Evolutionary conservation across 495 filamentous ascomycete species (phyloP), one percentile per base, ranked within the genome.

Genomic region (Choiromyces venosus): DNA sequence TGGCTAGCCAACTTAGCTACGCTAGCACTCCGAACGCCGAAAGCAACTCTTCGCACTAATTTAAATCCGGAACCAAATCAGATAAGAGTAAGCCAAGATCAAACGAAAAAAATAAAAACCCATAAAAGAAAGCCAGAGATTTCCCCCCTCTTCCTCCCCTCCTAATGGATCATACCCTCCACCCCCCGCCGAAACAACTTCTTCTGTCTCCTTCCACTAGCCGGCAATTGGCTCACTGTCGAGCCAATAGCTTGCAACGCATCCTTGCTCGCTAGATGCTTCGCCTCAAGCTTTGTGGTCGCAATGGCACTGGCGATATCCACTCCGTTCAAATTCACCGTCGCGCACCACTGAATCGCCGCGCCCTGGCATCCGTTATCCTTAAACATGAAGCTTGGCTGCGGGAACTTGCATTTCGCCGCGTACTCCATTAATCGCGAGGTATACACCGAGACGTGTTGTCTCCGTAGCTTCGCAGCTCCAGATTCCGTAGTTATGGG

Each of bases 341-440:
- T 74, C 8, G 75, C 79, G 40, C 70, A 70, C 79, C 79, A 80
- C 42, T 75, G 66, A 25, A 80, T 80, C 18, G 66, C 42, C 10
- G 71, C 71, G 8, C 79, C 79, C 65, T 80, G 79, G 14, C 65
- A 68, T 0, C 79, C 79, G 37, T 80, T 80, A 36, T 77, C 75
- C 12, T 67, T 69, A 61, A 75, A 80, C 18, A 40, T 61, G 42
- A 80, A 80, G 66, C 72, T 71, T 16, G 79, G 79, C 29, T 74
- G 78, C 39, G 79, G 44, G 29, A 80, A 68, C 25, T 64, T 70
- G n/a, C 52, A 73, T 39, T 78, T 80, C 0, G 79, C 79, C 21
- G 79, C 74, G 46, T 75, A 80, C 64, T 80, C 79, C 79, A 80
- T 80, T 6, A 80, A 19, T 19, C 74, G 71, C 18, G 74, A 78